phyloP scores from a whole-genome alignment of 345 rosid genomes.

The Moricandia moricandioides region DNA sequence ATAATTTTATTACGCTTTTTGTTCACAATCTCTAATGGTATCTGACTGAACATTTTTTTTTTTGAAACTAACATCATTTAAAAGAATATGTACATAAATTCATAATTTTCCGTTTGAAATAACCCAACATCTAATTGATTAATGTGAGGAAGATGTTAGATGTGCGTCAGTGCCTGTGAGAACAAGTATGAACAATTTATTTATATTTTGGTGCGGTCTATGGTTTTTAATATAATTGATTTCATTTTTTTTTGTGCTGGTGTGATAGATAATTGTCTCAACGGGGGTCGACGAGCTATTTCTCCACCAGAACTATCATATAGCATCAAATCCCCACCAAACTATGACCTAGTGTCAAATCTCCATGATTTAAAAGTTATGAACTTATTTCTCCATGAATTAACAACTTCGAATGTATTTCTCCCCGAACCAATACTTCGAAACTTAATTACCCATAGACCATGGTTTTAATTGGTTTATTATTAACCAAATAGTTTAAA shows the following conservation, averaged over 20 bases:
- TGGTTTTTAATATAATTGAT: neutral
- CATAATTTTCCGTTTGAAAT: neutral
- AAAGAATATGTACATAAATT: neutral
- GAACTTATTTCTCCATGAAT: too few relatives aligned
- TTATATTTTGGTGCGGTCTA: neutral
- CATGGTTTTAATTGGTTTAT: too few relatives aligned
- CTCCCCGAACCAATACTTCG: too few relatives aligned
- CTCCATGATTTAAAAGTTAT: too few relatives aligned
- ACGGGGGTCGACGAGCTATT: too few relatives aligned
- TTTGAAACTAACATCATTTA: neutral
- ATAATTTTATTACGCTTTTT: neutral
- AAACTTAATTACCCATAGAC: too few relatives aligned
- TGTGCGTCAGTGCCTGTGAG: conserved; percentile 6
- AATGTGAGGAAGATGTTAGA: conserved; percentile 2
- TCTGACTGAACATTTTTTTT: neutral
- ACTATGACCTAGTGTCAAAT: too few relatives aligned
- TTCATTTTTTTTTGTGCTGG: conserved; percentile 6
- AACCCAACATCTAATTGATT: neutral
- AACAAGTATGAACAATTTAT: neutral
- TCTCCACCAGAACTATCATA: too few relatives aligned
- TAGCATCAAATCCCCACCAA: too few relatives aligned
- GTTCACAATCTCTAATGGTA: neutral
- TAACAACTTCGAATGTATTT: too few relatives aligned
- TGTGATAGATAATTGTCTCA: conserved; percentile 22
- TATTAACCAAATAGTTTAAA: too few relatives aligned